Evolutionary conservation across 768 basidiomycete species (phyloP).

Genomic region (Tulasnella sp.): DNA sequence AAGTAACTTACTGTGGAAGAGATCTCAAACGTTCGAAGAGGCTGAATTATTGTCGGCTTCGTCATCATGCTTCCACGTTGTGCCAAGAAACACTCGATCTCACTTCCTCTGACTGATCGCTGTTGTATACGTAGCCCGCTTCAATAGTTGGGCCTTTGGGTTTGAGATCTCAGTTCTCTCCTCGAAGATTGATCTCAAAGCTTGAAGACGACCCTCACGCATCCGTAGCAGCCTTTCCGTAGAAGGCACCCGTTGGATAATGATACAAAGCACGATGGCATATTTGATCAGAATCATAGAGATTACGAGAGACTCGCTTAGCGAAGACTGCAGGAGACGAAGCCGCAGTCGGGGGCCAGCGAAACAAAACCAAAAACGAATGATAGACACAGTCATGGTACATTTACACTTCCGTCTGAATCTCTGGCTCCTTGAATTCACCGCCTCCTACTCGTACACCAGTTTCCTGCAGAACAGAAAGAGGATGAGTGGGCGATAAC

Average conservation of each 20-base stretch:
- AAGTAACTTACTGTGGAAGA: no score
- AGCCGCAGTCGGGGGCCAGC: not conserved
- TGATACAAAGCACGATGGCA: not conserved
- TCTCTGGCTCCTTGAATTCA: slow-evolving; percentile 97
- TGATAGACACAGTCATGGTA: not conserved
- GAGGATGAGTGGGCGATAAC: not conserved
- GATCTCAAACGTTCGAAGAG: no score
- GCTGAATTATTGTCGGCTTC: no score
- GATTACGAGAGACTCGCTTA: not conserved
- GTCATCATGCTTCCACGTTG: no score
- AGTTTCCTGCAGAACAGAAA: slow-evolving; percentile 56
- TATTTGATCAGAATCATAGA: not conserved
- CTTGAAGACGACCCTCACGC: no score
- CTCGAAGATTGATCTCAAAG: no score
- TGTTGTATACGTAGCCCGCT: no score
- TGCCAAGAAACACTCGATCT: no score
- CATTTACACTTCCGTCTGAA: slow-evolving; percentile 76
- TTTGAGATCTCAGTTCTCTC: no score
- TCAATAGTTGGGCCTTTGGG: no score
- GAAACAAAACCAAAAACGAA: not conserved
- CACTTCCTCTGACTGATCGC: no score
- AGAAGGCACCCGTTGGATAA: not conserved
- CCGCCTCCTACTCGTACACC: slow-evolving; percentile 80
- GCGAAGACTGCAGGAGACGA: not conserved
- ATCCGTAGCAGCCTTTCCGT: not conserved